A percentile compares a stretch with the other conserved stretches of the same genome.
Evolutionary conservation across 805 yeast species (phyloP).

Genomic region (Hanseniaspora osmophila): DNA sequence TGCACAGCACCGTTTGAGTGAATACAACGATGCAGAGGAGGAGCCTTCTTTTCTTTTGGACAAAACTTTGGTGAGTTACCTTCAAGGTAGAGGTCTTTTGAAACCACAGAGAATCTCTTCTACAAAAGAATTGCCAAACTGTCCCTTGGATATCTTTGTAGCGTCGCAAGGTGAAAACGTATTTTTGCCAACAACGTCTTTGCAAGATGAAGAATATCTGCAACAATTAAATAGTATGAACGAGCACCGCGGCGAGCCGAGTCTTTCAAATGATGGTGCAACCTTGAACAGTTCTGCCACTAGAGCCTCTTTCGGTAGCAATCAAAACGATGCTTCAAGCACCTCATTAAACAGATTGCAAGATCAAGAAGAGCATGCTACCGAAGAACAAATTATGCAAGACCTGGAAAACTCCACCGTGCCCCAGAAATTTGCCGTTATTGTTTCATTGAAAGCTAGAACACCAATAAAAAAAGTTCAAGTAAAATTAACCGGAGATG

Average conservation of each 20-base stretch:
- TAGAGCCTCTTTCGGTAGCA: background rate
- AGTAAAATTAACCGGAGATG: conserved; percentile 30
- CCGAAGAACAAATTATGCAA: conserved; percentile 23
- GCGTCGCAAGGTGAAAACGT: conserved; percentile 24
- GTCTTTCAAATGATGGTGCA: too few relatives aligned
- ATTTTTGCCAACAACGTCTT: conserved; percentile 21
- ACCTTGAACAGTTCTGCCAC: too few relatives aligned
- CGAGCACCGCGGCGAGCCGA: background rate
- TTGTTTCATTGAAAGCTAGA: conserved; percentile 31
- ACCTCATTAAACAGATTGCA: conserved; percentile 2
- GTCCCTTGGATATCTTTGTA: conserved; percentile 12
- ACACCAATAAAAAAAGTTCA: conserved; percentile 26
- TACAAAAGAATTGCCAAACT: background rate
- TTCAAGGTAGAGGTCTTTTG: conserved; percentile 18
- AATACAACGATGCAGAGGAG: background rate
- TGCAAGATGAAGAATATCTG: conserved; percentile 19
- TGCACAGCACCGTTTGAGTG: background rate
- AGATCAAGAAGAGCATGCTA: background rate
- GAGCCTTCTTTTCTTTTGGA: background rate
- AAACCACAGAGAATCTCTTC: conserved; percentile 10
- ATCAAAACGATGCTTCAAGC: conserved; percentile 3
- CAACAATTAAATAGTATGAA: conserved; percentile 14
- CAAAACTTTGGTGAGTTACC: conserved; percentile 9
- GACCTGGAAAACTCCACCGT: conserved; percentile 28
- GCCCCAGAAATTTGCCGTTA: conserved; percentile 40